Conservation (phyloP, 164 flowering plant species). For the Stephania japonica region DNA sequence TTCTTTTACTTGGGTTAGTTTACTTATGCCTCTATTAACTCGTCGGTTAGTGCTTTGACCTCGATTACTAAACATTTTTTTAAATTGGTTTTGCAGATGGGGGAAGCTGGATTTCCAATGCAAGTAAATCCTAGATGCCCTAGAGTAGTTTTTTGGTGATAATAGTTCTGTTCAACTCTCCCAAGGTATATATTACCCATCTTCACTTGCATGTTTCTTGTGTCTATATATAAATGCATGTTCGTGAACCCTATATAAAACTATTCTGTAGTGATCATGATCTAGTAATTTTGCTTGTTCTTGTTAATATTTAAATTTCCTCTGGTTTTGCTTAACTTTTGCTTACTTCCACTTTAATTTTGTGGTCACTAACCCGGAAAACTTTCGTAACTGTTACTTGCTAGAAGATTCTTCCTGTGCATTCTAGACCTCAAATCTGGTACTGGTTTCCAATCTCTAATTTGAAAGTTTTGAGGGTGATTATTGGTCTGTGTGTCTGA, state of each 20-base stretch:
- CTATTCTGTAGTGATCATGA: not conserved
- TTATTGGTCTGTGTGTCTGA: not conserved
- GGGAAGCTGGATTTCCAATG: not conserved
- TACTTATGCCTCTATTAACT: not conserved
- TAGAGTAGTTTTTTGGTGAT: not conserved
- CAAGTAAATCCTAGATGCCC: not conserved
- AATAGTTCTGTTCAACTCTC: not conserved
- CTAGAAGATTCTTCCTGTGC: too few relatives aligned
- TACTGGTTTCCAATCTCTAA: not conserved
- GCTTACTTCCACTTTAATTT: not conserved
- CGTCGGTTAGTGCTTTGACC: slow-evolving; percentile 18
- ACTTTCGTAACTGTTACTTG: too few relatives aligned
- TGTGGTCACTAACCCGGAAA: not conserved
- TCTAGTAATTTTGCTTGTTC: not conserved
- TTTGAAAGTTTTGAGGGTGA: not conserved
- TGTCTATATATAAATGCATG: slow-evolving; percentile 1
- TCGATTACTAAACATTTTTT: slow-evolving; percentile 16
- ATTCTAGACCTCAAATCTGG: not conserved
- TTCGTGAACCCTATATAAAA: not conserved
- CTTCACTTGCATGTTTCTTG: not conserved
- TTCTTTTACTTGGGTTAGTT: slow-evolving; percentile 14
- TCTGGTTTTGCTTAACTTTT: not conserved
- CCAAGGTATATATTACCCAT: not conserved
- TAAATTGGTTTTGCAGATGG: slow-evolving; percentile 1
- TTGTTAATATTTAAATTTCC: not conserved